Evolutionary conservation across 106 monocot genomes (phyloP), one percentile per base, ranked within the genome.

Genomic region (Gastrodia elata): DNA sequence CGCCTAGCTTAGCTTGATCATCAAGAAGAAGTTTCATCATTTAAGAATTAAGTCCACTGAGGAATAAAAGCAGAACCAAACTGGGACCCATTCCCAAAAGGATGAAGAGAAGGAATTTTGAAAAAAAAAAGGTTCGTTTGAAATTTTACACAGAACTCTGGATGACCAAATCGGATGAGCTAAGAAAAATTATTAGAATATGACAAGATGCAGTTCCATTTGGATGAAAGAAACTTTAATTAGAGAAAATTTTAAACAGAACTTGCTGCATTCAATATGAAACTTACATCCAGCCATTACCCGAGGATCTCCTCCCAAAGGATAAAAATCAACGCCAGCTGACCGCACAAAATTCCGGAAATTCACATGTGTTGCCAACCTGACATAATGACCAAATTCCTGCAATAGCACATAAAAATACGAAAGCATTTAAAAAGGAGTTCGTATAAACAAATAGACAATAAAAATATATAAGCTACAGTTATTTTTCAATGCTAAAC

Each of bases 221-320:
- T n/a, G 4, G 6, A 38, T 38, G 35, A 27, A n/a, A 67, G n/a
- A 67, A 5, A 36, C 16, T 36, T 67, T 67, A 0, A 36, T 37
- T 37, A 38, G 32, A 61, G 38, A 20, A 67, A 67, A 37, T 1
- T 4, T 52, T 38, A 0, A n/a, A 57, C 8, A 57, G 20, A n/a
- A 38, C 58, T 56, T 38, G 30, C 64, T 65, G 41, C 44, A 16
- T 20, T 40, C 56, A 44, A 42, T n/a, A n/a, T 9, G n/a, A 30
- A 67, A 43, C 89, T 81, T 93, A 97, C 97, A 93, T 83, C 80
- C 86, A 82, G 87, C 85, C 88, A 97, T 69, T 20, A 97, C 80
- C 40, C 86, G 90, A 73, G 97, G 97, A 88, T 97, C 88, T 74
- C 97, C 96, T 71, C 90, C 97, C 83, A 97, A 85, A 64, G 97